phyloP scores from a whole-genome alignment of 495 filamentous ascomycete species.

The Podospora fimiseda region DNA sequence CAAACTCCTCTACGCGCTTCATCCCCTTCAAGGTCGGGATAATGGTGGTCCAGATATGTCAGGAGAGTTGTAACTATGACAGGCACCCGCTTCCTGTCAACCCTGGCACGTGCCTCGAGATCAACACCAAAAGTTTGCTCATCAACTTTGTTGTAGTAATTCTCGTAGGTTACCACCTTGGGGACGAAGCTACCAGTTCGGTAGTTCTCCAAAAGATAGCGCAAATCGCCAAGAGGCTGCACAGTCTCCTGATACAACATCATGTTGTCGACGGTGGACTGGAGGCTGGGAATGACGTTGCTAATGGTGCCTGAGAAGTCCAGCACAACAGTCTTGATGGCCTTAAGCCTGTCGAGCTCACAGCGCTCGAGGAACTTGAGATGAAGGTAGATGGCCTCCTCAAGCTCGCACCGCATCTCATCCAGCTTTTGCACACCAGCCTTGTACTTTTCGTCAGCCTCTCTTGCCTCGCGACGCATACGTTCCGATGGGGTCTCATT shows the following conservation, averaged over 20 bases:
- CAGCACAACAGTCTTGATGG: conserved; percentile 93
- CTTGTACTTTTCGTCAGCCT: conserved; percentile 94
- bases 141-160: conserved; percentile 97
- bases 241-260: conserved; percentile 98
- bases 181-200: conserved; percentile 88
- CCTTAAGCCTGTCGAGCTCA: conserved; percentile 91
- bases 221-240: conserved; percentile 81
- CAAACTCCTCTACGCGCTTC: conserved; percentile 89
- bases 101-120: conserved; percentile 85
- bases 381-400: conserved; percentile 89
- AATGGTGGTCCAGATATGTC: conserved; percentile 91
- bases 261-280: conserved; percentile 95
- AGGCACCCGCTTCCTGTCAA: conserved; percentile 91
- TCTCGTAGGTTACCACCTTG: conserved; percentile 91
- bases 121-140: conserved; percentile 98
- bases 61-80: conserved; percentile 87
- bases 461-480: conserved; percentile 79
- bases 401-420: conserved; percentile 81
- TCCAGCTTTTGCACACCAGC: conserved; percentile 76
- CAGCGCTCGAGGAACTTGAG: conserved; percentile 96
- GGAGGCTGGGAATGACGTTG: conserved; percentile 94
- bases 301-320: conserved; percentile 97
- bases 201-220: conserved; percentile 97
- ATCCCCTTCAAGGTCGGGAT: conserved; percentile 95
- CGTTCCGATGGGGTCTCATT: conserved; percentile 87